Evolutionary conservation across 331 rosid species (phyloP).

Genomic region (Phaseolus coccineus): DNA sequence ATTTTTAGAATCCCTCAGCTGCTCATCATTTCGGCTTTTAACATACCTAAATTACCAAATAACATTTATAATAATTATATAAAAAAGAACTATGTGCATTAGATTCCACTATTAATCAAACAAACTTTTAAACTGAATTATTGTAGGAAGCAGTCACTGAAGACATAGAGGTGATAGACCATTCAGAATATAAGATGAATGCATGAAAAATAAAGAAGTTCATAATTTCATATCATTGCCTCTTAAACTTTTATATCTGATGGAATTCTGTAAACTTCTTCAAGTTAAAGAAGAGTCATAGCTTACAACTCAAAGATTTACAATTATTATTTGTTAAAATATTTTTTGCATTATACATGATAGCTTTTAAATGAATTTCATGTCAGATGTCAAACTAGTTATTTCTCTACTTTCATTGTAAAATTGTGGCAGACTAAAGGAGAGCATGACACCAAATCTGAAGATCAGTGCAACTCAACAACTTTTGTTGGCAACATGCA

Average conservation of each 20-base stretch:
- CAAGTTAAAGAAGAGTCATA: slow-evolving; percentile 17
- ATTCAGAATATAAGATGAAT: slow-evolving; percentile 17
- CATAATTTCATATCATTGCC: not conserved
- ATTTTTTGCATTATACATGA: not conserved
- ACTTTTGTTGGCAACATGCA: not conserved
- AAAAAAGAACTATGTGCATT: not conserved
- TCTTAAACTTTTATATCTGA: slow-evolving; percentile 13
- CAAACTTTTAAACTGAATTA: slow-evolving; percentile 26
- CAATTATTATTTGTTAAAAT: not conserved
- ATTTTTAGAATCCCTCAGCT: slow-evolving; percentile 56
- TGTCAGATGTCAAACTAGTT: not conserved
- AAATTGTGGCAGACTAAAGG: not conserved
- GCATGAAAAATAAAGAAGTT: not conserved
- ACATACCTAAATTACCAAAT: slow-evolving; percentile 70
- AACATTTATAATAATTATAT: not conserved
- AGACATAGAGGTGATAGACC: not conserved
- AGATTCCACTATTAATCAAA: slow-evolving; percentile 1
- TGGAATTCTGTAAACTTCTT: not conserved
- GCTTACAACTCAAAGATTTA: not conserved
- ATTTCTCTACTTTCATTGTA: slow-evolving; percentile 14
- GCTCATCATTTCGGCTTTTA: slow-evolving; percentile 91
- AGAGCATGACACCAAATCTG: slow-evolving; percentile 1
- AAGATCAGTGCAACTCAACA: slow-evolving; percentile 15
- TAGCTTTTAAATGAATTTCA: slow-evolving; percentile 1
- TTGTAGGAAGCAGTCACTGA: slow-evolving; percentile 15